Conservation (phyloP, 495 filamentous ascomycete genomes). For the Neurospora sublineolata region DNA sequence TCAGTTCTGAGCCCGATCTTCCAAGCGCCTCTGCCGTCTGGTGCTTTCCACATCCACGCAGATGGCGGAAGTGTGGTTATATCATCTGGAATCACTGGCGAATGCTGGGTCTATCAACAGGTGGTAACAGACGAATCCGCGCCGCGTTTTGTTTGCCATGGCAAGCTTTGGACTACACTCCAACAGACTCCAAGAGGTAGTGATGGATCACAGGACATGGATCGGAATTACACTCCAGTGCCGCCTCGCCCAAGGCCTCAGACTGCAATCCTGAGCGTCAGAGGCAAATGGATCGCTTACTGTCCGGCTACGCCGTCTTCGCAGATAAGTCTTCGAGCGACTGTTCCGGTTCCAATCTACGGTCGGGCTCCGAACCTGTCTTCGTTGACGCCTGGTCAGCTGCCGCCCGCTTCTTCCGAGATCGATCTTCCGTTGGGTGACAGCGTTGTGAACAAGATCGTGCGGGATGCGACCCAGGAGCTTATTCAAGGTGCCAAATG, state of each 20-base stretch:
- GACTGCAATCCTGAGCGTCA: constrained; percentile 61
- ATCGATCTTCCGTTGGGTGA: constrained; percentile 72
- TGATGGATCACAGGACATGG: constrained; percentile 35
- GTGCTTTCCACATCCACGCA: constrained; percentile 58
- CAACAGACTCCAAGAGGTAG: constrained; percentile 39
- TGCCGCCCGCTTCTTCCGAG: constrained; percentile 61
- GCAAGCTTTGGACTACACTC: constrained; percentile 77
- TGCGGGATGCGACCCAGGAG: constrained; percentile 80
- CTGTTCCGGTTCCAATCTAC: constrained; percentile 31
- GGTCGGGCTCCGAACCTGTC: constrained; percentile 55
- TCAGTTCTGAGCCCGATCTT: constrained; percentile 44
- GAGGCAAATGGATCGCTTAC: constrained; percentile 73
- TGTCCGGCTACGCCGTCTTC: constrained; percentile 65
- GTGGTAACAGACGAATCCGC: constrained; percentile 18
- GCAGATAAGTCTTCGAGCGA: constrained; percentile 55
- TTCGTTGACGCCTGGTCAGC: constrained; percentile 58
- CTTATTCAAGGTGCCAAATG: constrained; percentile 79
- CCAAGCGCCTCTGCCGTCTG: constrained; percentile 50
- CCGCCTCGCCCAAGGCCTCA: constrained; percentile 33
- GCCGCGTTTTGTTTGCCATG: constrained; percentile 51
- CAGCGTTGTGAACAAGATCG: constrained; percentile 71
- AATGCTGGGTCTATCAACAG: constrained; percentile 66
- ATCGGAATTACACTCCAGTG: constrained; percentile 23
- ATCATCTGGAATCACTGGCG: constrained; percentile 70
- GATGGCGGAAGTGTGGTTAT: constrained; percentile 57